Evolutionary conservation across 192 early-diverging fungal species (phyloP).

Genomic region (Thoreauomyces humboldtii): DNA sequence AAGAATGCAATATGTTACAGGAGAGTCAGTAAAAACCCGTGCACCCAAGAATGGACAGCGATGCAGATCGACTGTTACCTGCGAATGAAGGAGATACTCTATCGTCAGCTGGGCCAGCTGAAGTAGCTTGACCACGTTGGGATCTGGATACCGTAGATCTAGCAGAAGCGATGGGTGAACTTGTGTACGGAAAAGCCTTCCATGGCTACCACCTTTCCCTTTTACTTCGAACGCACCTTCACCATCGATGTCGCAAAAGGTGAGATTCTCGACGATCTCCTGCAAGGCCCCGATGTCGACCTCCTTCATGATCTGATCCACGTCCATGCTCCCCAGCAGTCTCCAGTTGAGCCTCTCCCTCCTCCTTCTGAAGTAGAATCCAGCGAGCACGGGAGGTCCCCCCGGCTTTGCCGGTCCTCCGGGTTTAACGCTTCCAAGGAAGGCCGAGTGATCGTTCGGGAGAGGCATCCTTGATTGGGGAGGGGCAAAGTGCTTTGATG

Average conservation of each 20-base stretch:
- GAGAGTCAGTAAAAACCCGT: background rate
- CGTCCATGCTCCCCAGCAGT: conserved; percentile 37
- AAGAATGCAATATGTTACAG: background rate
- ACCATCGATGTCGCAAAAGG: conserved; percentile 52
- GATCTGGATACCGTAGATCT: conserved; percentile 39
- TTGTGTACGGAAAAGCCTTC: too few relatives aligned
- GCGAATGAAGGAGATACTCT: conserved; percentile 55
- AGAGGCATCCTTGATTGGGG: background rate
- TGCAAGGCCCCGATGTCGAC: conserved; percentile 48
- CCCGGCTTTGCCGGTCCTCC: background rate
- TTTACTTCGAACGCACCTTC: conserved; percentile 48
- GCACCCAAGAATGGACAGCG: background rate
- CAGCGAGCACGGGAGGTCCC: background rate
- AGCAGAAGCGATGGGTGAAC: too few relatives aligned
- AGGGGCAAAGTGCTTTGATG: background rate
- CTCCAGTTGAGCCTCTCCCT: conserved; percentile 52
- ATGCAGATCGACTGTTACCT: conserved; percentile 22
- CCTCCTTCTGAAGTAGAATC: conserved; percentile 48
- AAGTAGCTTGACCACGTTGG: conserved; percentile 54
- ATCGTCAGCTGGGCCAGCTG: conserved; percentile 56
- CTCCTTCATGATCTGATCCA: conserved; percentile 46
- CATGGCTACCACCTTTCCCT: background rate
- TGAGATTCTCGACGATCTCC: conserved; percentile 52
- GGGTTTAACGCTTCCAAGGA: background rate
- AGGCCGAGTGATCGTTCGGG: background rate